phyloP scores from a whole-genome alignment of 768 basidiomycete species.

The Leccinum boreale region DNA sequence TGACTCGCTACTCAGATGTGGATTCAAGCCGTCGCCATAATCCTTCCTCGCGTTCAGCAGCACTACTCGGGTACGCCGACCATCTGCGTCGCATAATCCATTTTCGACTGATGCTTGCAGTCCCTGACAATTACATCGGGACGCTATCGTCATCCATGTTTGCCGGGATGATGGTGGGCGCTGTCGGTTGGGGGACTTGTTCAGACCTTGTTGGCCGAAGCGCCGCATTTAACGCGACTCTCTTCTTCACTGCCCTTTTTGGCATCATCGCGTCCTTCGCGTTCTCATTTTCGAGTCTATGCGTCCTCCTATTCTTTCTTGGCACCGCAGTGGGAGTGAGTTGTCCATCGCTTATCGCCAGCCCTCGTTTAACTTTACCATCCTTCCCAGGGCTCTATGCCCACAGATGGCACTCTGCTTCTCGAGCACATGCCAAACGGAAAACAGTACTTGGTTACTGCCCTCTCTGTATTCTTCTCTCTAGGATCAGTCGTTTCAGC shows the following conservation, averaged over 20 bases:
- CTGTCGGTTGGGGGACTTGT: slow-evolving; percentile 89
- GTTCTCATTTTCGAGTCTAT: slow-evolving; percentile 64
- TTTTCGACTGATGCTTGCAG: slow-evolving; percentile 35
- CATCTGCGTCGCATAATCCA: slow-evolving; percentile 4
- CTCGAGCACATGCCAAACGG: slow-evolving; percentile 90
- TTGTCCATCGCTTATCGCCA: slow-evolving; percentile 4
- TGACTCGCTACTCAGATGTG: slow-evolving; percentile 67
- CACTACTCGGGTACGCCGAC: slow-evolving; percentile 66
- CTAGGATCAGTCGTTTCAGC: slow-evolving; percentile 87
- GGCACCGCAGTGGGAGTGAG: slow-evolving; percentile 92
- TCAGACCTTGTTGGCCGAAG: slow-evolving; percentile 89
- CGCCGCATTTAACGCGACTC: slow-evolving; percentile 87
- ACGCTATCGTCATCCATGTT: slow-evolving; percentile 85
- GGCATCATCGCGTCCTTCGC: slow-evolving; percentile 78
- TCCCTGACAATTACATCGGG: slow-evolving; percentile 76
- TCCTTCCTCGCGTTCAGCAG: slow-evolving; percentile 92
- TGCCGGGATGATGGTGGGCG: slow-evolving; percentile 96
- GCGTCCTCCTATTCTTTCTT: slow-evolving; percentile 77
- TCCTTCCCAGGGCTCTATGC: slow-evolving; percentile 80
- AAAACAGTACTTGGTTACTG: slow-evolving; percentile 91
- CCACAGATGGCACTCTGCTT: slow-evolving; percentile 90
- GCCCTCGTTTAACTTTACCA: neutral
- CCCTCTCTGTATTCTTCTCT: slow-evolving; percentile 93
- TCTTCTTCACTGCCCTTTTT: slow-evolving; percentile 88
- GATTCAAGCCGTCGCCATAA: slow-evolving; percentile 88